Base-by-base conservation (phyloP, 2,329 filamentous ascomycete genomes). In the Cadophora malorum region DNA sequence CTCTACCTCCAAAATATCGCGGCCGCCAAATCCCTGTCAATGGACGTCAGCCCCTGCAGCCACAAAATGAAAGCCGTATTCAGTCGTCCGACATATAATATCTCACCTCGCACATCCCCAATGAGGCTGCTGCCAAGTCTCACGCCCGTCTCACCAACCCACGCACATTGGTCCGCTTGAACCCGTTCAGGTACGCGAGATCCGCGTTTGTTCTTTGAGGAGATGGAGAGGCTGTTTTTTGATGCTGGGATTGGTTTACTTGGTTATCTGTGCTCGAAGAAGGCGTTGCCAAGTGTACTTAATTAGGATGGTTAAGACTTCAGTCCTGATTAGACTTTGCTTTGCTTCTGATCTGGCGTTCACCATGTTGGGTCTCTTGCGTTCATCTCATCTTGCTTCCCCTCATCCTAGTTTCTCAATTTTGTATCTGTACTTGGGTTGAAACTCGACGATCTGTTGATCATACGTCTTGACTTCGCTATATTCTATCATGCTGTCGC, bases 121-220 rank as follows among this genome's bases (percentile, higher is more conserved):
- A 55, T 23, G 31, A n/a, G n/a, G 33, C 35, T 31, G 55, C 33
- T 41, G 55, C 55, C 35, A 41, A 59, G 55, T n/a, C 21, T 23
- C n/a, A 41, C n/a, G 41, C 9, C 35, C 55, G 33, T 59, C 55
- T 41, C n/a, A 59, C 35, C 19, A 59, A 59, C 16, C 12, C 14
- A 55, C 28, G 25, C 3, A 25, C n/a, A 59, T 59, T 41, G 55
- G 55, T 41, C 33, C 31, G n/a, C 16, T 41, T 41, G 14, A 33
- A 23, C 8, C 19, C 6, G 45, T 31, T 38, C 28, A 67, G 52
- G 60, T 50, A 67, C 58, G 35, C 52, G 65, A 59, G 52, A 31
- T 47, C 28, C 23, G 14, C 50, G 23, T 63, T 66, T 45, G 21
- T 53, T 38, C 62, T 63, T 63, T 49, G 2, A 49, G 19, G 45